These are phyloP conservation scores for Inga laurina DNA, from an alignment of 306 rosid genomes.

Conservation along the genomic window DNA sequence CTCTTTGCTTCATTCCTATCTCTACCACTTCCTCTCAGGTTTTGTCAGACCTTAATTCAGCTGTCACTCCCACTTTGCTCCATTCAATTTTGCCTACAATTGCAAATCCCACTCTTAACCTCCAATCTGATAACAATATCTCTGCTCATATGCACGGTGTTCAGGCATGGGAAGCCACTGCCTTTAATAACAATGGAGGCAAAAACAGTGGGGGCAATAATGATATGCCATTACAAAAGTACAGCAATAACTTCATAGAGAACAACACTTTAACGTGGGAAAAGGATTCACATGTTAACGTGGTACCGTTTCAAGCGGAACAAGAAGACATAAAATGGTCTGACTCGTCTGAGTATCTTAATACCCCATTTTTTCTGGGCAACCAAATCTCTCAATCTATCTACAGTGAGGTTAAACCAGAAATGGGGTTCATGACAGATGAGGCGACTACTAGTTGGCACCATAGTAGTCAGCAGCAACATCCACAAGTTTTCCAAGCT, in stretches of 20 bases:
- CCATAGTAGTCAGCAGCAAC: slow-evolving; percentile 38
- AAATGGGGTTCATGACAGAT: slow-evolving; percentile 42
- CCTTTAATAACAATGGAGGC: slow-evolving; percentile 31
- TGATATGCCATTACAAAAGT: slow-evolving; percentile 37
- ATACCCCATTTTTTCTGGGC: slow-evolving; percentile 54
- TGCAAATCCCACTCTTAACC: slow-evolving; percentile 51
- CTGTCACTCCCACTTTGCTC: slow-evolving; percentile 27
- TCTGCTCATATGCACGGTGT: slow-evolving; percentile 20
- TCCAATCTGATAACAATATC: slow-evolving; percentile 46
- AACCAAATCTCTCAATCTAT: slow-evolving; percentile 43
- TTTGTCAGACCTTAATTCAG: slow-evolving; percentile 43
- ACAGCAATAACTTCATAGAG: slow-evolving; percentile 36
- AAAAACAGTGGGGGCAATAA: background rate
- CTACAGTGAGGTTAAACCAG: slow-evolving; percentile 56
- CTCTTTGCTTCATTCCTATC: slow-evolving; percentile 54
- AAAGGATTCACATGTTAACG: slow-evolving; percentile 15
- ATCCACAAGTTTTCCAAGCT: slow-evolving; percentile 40
- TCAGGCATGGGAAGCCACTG: slow-evolving; percentile 51
- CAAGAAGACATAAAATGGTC: slow-evolving; percentile 79
- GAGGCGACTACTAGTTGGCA: slow-evolving; percentile 44
- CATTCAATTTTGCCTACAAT: slow-evolving; percentile 40
- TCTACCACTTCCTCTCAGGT: slow-evolving; percentile 47
- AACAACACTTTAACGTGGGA: slow-evolving; percentile 44
- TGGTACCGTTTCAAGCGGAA: slow-evolving; percentile 31
- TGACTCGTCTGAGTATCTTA: slow-evolving; percentile 66